Evolutionary conservation across 257 asterid species (phyloP).

Genomic region (Solanum sitiens): DNA sequence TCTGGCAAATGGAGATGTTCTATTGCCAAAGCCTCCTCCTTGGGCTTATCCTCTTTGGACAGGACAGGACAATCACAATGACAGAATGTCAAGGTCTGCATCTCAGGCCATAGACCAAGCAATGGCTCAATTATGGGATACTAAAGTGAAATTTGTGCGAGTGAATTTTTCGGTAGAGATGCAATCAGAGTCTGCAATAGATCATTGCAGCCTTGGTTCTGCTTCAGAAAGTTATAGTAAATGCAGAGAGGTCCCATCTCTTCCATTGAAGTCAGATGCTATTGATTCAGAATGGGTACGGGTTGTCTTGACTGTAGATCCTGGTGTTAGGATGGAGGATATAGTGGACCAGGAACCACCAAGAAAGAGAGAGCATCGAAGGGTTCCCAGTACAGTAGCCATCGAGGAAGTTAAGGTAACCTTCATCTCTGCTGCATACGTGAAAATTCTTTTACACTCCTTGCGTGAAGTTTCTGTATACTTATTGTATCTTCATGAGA

Average conservation of each 20-base stretch:
- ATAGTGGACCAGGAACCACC: constrained; percentile 85
- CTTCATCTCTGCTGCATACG: background rate
- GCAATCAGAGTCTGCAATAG: constrained; percentile 7
- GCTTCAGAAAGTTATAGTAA: constrained; percentile 20
- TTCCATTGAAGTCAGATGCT: constrained; percentile 32
- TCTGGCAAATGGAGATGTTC: constrained; percentile 91
- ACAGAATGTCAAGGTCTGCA: constrained; percentile 82
- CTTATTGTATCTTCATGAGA: background rate
- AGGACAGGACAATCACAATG: constrained; percentile 77
- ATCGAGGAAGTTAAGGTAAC: constrained; percentile 95
- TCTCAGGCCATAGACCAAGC: constrained; percentile 99
- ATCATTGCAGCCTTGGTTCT: constrained; percentile 5
- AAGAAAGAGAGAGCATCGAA: constrained; percentile 90
- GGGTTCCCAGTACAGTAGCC: constrained; percentile 98
- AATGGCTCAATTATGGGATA: constrained; percentile 88
- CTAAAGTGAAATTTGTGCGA: constrained; percentile 45
- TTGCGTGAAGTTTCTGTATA: background rate
- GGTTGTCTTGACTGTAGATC: constrained; percentile 59
- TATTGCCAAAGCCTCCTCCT: constrained; percentile 96
- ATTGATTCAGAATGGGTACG: constrained; percentile 36
- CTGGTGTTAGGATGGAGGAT: constrained; percentile 96
- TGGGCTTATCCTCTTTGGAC: constrained; percentile 95
- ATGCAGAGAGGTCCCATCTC: constrained; percentile 27
- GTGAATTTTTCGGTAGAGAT: constrained; percentile 62
- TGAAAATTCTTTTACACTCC: background rate